A percentile compares a stretch with the other conserved stretches of the same genome.
phyloP scores from a whole-genome alignment of 2,329 filamentous ascomycete genomes.

The Furcasterigmium sp. region DNA sequence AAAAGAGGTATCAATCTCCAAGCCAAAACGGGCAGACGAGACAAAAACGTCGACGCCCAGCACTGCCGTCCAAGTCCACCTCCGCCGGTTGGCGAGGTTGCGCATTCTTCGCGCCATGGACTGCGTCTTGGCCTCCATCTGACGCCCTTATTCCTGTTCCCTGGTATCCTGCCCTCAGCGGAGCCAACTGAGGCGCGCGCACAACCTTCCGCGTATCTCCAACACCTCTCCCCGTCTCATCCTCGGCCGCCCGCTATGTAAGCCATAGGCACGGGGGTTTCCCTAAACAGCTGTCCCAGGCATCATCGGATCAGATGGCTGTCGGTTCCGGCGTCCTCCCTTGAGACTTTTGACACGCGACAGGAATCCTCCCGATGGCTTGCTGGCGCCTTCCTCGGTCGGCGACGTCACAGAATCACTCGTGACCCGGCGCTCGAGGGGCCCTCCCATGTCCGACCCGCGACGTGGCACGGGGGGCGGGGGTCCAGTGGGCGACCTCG shows the following conservation, averaged over 20 bases:
- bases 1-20: no score
- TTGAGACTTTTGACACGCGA: conserved; percentile 80
- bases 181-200: neutral
- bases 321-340: conserved; percentile 47
- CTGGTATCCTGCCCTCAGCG: neutral
- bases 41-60: no score
- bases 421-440: conserved; percentile 61
- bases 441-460: conserved; percentile 26
- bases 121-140: no score
- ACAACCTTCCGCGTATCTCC: neutral
- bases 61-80: no score
- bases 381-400: conserved; percentile 34
- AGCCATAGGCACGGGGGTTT: conserved; percentile 2
- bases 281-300: conserved; percentile 35
- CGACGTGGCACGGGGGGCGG: conserved; percentile 35
- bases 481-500: conserved; percentile 51
- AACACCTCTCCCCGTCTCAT: neutral
- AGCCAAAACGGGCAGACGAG: no score
- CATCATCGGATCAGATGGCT: conserved; percentile 12
- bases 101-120: no score
- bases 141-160: no score
- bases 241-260: neutral
- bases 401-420: conserved; percentile 40
- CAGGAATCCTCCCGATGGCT: conserved; percentile 57
- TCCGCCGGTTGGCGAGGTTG: no score